Base-by-base conservation (phyloP, 108 stramenopile species). In the Chaetoceros tenuissimus region DNA sequence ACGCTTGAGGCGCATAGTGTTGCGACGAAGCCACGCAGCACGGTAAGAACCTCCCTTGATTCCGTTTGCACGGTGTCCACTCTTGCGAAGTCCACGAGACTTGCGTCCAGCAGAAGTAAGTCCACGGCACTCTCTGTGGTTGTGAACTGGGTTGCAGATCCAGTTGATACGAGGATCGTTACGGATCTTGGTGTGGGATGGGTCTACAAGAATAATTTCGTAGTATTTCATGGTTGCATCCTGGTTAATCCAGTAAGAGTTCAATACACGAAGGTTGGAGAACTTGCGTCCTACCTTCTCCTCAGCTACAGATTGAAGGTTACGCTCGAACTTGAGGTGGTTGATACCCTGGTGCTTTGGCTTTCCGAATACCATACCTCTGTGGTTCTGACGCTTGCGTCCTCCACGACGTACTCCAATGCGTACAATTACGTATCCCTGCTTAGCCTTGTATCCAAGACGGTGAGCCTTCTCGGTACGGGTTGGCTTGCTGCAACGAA, bases 171-270 rank as follows among this genome's bases (percentile, higher is more conserved):
- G 94, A 30, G 99, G 82, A 62, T 99, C 99, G 71, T 96, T 96
- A 64, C 97, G 92, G 85, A 99, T 96, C 72, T 87, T 94, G 50
- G 56, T 53, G 78, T 98, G 97, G 61, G 71, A 51, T 29, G 99
- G 97, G 80, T 99, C 99, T 68, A 98, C 96, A 48, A 94, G 54
- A 81, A 99, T 98, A 60, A 98, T 75, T 89, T 99, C 99, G 78
- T 96, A 99, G 80, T 98, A 99, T 76, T 99, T 99, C 96, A 95
- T 97, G 72, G 99, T 99, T 59, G 99, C 95, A 69, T 99, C 99
- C 73, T 97, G 95, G 81, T 99, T 99, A 71, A 99, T 78, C 99
- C 99, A 99, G 84, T 99, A 99, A 5, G 96, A 97, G 92, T 99
- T 99, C 46, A 99, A 80, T 10, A 99, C 99, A 56, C 98, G 91